Evolutionary conservation across 352 stramenopile genomes (phyloP), one percentile per base, ranked within the genome.

Genomic region (Phytophthora gonapodyides): DNA sequence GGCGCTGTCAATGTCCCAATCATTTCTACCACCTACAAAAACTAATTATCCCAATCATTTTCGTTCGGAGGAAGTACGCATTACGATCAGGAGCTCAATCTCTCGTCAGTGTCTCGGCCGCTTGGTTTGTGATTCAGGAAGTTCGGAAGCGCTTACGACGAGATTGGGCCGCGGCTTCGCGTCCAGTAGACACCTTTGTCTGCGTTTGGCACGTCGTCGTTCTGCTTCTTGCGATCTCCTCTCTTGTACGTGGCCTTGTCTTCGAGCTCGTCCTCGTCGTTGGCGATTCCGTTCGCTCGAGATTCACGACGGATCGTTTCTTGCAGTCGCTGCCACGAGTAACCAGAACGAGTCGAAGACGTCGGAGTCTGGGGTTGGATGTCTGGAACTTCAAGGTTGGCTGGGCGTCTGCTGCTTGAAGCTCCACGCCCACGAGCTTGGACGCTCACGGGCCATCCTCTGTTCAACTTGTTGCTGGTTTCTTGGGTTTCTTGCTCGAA

Each of bases 271-370:
- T 80, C 73, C 4, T 82, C 69, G 8, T 83, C 70, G 19, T 78
- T 74, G 12, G 73, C 59, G 45, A 91, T 73, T 5, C 80, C 77
- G n/a, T 90, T 69, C 21, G 69, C 78, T 33, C 77, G 75, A 5
- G 82, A 93, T 67, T 93, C 82, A 33, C 67, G 79, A 30, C 69
- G 70, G 41, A 91, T 81, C 0, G 80, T 91, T 52, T 91, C 84
- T 59, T 93, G 84, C 2, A 93, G 71, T 45, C 82, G 65, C 27
- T 84, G 69, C 84, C 84, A 93, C 44, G 82, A 91, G 66, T 93
- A 93, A n/a, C 78, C 82, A 17, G 71, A 42, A 17, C 70, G 69
- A 53, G 7, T 63, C 4, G 57, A 57, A 47, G 66, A 16, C 10
- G 41, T 57, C 47, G 46, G 27, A 35, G 48, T 64, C 38, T 56